These are phyloP conservation scores for Takakia lepidozioides DNA, from an alignment of 225 moss, liverwort and hornwort genomes.

Conservation along the genomic window DNA sequence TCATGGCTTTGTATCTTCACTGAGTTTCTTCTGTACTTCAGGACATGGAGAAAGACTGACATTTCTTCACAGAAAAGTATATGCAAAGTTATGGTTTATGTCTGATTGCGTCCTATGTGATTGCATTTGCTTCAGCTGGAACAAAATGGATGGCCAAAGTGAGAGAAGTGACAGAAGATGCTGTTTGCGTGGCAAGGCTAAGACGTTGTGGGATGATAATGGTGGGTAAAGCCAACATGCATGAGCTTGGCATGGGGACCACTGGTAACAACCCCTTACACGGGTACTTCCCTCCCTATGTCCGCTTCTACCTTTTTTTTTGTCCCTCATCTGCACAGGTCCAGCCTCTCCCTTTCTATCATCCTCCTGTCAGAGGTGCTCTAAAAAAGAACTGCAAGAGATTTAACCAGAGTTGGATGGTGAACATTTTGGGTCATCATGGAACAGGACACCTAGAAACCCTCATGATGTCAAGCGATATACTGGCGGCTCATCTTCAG, in stretches of 20 bases:
- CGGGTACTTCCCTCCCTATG: constrained; percentile 34
- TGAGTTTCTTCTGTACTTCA: no score
- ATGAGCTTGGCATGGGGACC: constrained; percentile 88
- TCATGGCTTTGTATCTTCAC: no score
- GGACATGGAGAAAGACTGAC: no score
- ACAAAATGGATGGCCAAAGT: constrained; percentile 73
- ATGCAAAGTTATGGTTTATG: no score
- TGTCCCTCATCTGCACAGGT: no score
- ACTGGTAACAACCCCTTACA: constrained; percentile 77
- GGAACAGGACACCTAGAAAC: constrained; percentile 74
- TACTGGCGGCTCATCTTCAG: constrained; percentile 90
- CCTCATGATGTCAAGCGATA: constrained; percentile 72
- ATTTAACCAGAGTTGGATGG: no score
- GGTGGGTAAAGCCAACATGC: constrained; percentile 88
- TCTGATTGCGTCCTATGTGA: neutral
- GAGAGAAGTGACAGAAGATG: constrained; percentile 78
- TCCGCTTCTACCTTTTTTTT: no score
- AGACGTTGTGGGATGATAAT: constrained; percentile 69
- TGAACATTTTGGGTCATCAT: no score
- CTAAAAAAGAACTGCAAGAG: no score
- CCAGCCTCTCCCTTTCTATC: neutral
- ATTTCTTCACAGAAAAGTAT: no score
- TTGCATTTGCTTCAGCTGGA: constrained; percentile 48
- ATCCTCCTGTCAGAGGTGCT: no score
- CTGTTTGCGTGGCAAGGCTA: constrained; percentile 58